phyloP scores from a whole-genome alignment of 78 protist species.

The Dictyostelium discoideum region DNA sequence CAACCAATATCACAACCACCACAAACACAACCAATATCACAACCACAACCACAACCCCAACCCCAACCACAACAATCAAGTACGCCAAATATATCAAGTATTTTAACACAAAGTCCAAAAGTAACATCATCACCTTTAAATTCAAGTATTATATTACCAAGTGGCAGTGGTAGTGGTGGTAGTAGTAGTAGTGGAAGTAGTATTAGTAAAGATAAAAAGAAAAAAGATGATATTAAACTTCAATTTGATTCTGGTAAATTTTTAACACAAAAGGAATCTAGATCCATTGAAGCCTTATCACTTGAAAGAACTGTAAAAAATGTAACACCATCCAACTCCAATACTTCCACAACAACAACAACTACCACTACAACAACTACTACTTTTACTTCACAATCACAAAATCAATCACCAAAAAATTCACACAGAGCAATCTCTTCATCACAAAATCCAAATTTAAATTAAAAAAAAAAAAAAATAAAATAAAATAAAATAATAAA shows the following conservation, averaged over 20 bases:
- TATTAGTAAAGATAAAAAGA: conserved; percentile 56
- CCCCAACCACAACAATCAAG: background rate
- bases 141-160: background rate
- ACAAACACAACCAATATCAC: background rate
- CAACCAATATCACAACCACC: background rate
- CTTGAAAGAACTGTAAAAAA: conserved; percentile 14
- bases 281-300: conserved; percentile 49
- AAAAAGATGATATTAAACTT: conserved; percentile 61
- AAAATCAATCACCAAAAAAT: background rate
- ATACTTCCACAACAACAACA: background rate
- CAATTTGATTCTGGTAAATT: conserved; percentile 72
- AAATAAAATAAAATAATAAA: background rate
- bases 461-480: too few species aligned
- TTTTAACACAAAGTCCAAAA: conserved; percentile 36
- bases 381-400: background rate
- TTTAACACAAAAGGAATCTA: conserved; percentile 13
- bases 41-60: background rate
- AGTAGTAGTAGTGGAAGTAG: background rate
- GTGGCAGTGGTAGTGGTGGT: background rate
- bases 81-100: background rate
- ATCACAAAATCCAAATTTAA: background rate
- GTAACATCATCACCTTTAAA: background rate
- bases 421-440: background rate
- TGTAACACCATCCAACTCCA: background rate
- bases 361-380: background rate